A percentile compares a stretch with the other conserved stretches of the same genome.
Evolutionary conservation across 78 protist genomes (phyloP).

Genomic region (Dictyostelium intermedium): DNA sequence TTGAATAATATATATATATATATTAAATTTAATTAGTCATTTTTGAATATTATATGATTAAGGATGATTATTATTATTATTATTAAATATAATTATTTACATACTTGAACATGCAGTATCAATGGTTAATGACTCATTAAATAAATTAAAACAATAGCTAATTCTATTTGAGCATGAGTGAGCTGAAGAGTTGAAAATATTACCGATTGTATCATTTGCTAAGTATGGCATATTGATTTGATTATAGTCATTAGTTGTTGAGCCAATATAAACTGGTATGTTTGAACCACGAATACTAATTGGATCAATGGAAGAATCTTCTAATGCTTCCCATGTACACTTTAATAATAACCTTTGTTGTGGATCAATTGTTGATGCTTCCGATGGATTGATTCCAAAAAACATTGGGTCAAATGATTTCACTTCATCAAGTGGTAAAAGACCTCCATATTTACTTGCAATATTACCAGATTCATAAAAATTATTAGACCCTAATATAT

Average conservation of each 20-base stretch:
- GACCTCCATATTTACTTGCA: conserved; percentile 37
- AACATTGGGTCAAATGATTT: conserved; percentile 65
- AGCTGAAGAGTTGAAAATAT: conserved; percentile 24
- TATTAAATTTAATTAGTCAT: no score
- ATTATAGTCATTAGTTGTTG: conserved; percentile 1
- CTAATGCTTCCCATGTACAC: conserved; percentile 42
- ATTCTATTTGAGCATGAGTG: conserved; percentile 56
- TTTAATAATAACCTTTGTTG: conserved; percentile 82
- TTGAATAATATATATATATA: no score
- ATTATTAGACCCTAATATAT: not conserved
- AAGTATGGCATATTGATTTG: no score
- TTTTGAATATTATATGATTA: not conserved
- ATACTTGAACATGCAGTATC: conserved; percentile 93
- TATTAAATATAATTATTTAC: no score
- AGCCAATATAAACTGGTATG: conserved; percentile 34
- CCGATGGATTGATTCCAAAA: conserved; percentile 67
- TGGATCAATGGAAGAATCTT: conserved; percentile 49
- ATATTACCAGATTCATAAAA: not conserved
- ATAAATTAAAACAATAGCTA: conserved; percentile 65
- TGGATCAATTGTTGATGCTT: conserved; percentile 81
- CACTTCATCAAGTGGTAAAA: conserved; percentile 4
- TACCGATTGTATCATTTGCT: not conserved
- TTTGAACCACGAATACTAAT: conserved; percentile 28
- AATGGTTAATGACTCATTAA: conserved; percentile 73
- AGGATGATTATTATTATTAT: no score